Base-by-base conservation (phyloP, 345 rosid species). In the Salix dunnii region DNA sequence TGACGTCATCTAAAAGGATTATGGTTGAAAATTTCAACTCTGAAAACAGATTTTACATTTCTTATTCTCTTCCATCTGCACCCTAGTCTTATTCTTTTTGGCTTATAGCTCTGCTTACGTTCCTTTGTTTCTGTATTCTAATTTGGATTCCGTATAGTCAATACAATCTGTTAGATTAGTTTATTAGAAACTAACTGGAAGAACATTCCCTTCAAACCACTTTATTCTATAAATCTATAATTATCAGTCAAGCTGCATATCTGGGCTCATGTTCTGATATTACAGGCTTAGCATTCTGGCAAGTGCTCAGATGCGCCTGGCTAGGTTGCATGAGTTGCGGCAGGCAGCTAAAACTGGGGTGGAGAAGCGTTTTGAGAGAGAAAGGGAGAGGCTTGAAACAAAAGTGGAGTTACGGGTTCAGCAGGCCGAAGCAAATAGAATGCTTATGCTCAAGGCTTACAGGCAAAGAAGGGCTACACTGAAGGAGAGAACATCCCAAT, bases 331-430 rank as follows among this genome's bases (percentile, higher is more conserved):
- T 79, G 97, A 91, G 89, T 76, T 92, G 81, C 87, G 99, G 43
- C 98, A 92, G 88, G 99, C 95, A 0, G 98, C 97, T 11, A 96
- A 91, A 77, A 88, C 84, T 51, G 97, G 90, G 73, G 92, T 88
- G 16, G 89, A 94, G 85, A 82, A 81, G 78, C 97, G 97, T 25
- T 91, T 76, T 7, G 88, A 90, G 85, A 90, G 83, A 80, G 97
- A 96, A 76, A 90, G 95, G 23, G 89, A 93, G 87, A 89, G 86
- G 86, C 94, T 93, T 73, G 98, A 90, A 53, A 88, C 91, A 12
- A 89, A 82, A 88, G 96, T 96, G 70, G 91, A 93, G 82, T 81
- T 85, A 20, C 88, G 97, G 75, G 87, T 94, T 79, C 93, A 89
- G 75, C 93, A 92, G 79, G 99, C 98, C 0, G 97, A 96, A 84